Conservation (phyloP, 306 rosid species). For the Medicago ruthenica region DNA sequence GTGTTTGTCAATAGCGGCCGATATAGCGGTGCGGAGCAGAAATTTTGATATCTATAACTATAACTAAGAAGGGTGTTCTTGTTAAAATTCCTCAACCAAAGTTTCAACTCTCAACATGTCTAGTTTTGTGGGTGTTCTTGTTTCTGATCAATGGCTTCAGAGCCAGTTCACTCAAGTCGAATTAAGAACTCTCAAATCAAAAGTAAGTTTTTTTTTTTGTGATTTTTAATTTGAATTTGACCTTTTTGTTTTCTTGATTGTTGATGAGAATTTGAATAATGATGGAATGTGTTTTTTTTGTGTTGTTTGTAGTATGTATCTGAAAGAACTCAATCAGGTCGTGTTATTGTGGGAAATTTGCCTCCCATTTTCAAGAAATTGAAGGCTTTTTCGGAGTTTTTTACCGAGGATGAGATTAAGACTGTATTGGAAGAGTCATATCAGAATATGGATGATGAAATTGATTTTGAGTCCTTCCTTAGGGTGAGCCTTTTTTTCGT, state of each 20-base stretch:
- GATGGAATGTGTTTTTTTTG: slow-evolving; percentile 41
- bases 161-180: slow-evolving; percentile 99
- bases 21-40: too few relatives aligned
- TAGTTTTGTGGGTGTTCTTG: slow-evolving; percentile 86
- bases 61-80: too few relatives aligned
- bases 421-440: slow-evolving; percentile 56
- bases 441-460: slow-evolving; percentile 61
- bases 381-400: slow-evolving; percentile 62
- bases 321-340: slow-evolving; percentile 70
- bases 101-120: slow-evolving; percentile 64
- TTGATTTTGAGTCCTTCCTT: slow-evolving; percentile 88
- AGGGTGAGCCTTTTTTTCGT: slow-evolving; percentile 59
- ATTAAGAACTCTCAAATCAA: slow-evolving; percentile 92
- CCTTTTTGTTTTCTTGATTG: not conserved
- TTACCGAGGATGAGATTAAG: slow-evolving; percentile 79
- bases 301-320: slow-evolving; percentile 67
- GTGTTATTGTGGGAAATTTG: slow-evolving; percentile 64
- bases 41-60: too few relatives aligned
- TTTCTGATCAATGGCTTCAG: slow-evolving; percentile 93
- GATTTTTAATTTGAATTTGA: not conserved
- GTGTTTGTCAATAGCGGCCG: too few relatives aligned
- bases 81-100: slow-evolving; percentile 39
- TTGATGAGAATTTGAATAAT: not conserved
- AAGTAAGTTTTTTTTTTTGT: slow-evolving; percentile 49
- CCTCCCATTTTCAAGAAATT: slow-evolving; percentile 70